Evolutionary conservation across 768 basidiomycete genomes (phyloP).

Genomic region (Leccinum truebloodii): DNA sequence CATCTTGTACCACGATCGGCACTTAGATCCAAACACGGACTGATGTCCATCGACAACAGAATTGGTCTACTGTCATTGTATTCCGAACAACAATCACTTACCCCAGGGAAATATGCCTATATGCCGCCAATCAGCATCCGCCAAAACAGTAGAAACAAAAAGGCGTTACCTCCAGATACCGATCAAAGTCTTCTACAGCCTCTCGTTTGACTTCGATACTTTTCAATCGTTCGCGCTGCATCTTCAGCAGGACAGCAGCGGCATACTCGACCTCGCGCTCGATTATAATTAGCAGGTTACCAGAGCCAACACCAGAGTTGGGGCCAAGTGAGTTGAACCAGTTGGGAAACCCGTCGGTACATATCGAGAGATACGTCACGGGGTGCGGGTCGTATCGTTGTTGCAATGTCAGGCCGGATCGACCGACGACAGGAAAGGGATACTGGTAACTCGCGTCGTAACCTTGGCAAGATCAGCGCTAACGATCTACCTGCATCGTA

Average conservation of each 20-base stretch:
- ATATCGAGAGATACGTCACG: constrained; percentile 56
- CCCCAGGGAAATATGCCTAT: constrained; percentile 18
- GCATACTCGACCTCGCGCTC: constrained; percentile 59
- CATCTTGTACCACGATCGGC: constrained; percentile 64
- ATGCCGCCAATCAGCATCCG: neutral
- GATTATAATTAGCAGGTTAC: constrained; percentile 52
- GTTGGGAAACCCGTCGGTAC: constrained; percentile 69
- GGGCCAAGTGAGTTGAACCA: constrained; percentile 61
- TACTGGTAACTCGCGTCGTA: constrained; percentile 52
- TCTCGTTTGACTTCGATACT: constrained; percentile 61
- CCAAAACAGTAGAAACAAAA: neutral
- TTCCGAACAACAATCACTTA: neutral
- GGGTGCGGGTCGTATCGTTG: constrained; percentile 59
- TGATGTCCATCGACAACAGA: constrained; percentile 23
- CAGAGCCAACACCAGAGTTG: constrained; percentile 54
- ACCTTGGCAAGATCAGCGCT: neutral
- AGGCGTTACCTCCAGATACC: constrained; percentile 50
- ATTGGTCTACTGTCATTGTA: constrained; percentile 20
- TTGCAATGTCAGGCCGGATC: constrained; percentile 51
- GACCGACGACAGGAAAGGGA: constrained; percentile 55
- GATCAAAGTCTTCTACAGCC: constrained; percentile 57
- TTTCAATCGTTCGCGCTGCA: constrained; percentile 63
- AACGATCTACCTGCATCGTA: neutral
- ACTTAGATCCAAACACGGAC: constrained; percentile 60
- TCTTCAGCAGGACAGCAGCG: constrained; percentile 44